A percentile compares a stretch with the other conserved stretches of the same genome.
Evolutionary conservation across 129 eudicot species (phyloP).

Genomic region (Glebionis coronaria): DNA sequence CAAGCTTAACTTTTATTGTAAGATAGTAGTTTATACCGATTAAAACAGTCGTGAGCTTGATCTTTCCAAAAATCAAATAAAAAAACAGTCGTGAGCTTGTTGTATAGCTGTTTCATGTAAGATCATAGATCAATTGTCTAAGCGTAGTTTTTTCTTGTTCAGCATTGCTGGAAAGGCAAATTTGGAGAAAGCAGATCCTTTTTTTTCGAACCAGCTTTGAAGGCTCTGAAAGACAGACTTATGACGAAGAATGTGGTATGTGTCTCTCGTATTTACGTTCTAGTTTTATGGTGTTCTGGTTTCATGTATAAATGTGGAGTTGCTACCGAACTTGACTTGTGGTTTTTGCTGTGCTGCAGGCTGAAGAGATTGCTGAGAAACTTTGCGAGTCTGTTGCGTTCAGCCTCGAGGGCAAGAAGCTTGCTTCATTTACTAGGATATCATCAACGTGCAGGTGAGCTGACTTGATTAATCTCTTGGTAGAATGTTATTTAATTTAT

Average conservation of each 20-base stretch:
- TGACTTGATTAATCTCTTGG: conserved; percentile 2
- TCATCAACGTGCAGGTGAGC: conserved; percentile 92
- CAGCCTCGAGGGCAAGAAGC: conserved; percentile 94
- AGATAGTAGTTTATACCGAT: neutral
- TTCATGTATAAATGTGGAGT: no score
- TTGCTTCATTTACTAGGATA: conserved; percentile 89
- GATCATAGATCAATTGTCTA: conserved; percentile 2
- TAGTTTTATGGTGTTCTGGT: neutral
- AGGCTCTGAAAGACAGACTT: conserved; percentile 92
- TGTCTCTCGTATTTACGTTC: neutral
- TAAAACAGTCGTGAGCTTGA: neutral
- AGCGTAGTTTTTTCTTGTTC: conserved; percentile 2
- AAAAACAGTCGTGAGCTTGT: no score
- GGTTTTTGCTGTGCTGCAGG: conserved; percentile 42
- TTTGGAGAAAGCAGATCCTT: conserved; percentile 85
- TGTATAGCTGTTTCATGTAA: neutral
- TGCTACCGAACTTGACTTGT: conserved; percentile 14
- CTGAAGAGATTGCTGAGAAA: conserved; percentile 95
- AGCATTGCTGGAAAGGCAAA: conserved; percentile 98
- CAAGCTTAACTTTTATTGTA: neutral
- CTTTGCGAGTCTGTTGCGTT: conserved; percentile 93
- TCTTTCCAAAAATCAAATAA: no score
- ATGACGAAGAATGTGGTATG: conserved; percentile 99
- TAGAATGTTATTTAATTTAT: no score
- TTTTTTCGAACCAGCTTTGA: conserved; percentile 93